Evolutionary conservation across 208 protist species (phyloP), one percentile per base, ranked within the genome.

Genomic region (Trypanosoma melophagium): DNA sequence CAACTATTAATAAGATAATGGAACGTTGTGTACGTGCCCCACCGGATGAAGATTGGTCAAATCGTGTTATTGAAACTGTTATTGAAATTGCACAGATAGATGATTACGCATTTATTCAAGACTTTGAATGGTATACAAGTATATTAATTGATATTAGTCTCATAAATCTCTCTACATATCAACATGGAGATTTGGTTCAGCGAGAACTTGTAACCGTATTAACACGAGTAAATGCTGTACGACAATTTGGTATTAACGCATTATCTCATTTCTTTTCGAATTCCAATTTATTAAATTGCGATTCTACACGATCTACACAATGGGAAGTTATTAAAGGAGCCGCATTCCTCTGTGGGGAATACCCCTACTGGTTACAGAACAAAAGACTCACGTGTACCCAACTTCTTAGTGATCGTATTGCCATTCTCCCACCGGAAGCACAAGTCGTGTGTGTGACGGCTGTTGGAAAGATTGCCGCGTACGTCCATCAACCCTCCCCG

Each of bases 51-150:
- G 74, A 76, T 24, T 98, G 96, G 86, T 88, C 90, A 19, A 97
- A 99, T 60, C 68, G 72, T n/a, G 81, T 99, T 24, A 88, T 99
- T 38, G n/a, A 50, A 21, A 89, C 90, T 59, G 83, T 98, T 21
- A 85, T 97, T 59, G 74, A 84, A 28, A 92, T 86, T 52, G 84
- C 81, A 14, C 79, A 80, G 22, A 86, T 78, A 16, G 79, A 95
- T 56, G 94, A 97, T 71, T 97, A 97, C 65, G 76, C 59, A 17
- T 79, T 90, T 68, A 81, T 99, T 7, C 77, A 93, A 21, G 94
- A 99, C 66, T 99, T 99, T 81, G 96, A 99, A 80, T 99, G 98
- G 98, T 99, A 99, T 63, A 66, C 98, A 1, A 66, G 79, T n/a
- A 84, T 98, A 8, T 81, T 99, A 28, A 67, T 98, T 0, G 84